These are phyloP conservation scores for Oryza longistaminata DNA, from an alignment of 176 grass and related monocot species.

Conservation along the genomic window DNA sequence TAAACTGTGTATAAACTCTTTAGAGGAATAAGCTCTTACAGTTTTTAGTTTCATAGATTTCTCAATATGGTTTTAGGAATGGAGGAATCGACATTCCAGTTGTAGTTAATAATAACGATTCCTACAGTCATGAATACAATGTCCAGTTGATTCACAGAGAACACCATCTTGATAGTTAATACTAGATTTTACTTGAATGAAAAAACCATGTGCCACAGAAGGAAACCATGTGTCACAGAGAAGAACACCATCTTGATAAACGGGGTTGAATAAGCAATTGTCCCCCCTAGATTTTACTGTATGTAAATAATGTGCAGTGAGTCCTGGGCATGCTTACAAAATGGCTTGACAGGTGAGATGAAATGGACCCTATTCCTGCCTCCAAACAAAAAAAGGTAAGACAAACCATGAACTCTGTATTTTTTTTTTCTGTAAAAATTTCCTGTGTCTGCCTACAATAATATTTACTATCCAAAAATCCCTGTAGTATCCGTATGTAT, in stretches of 20 bases:
- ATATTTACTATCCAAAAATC: slow-evolving; percentile 16
- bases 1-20: slow-evolving; percentile 33
- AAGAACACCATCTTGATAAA: no score
- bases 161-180: neutral
- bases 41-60: neutral
- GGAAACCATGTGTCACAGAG: no score
- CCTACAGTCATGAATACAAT: neutral
- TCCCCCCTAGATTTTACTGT: neutral
- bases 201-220: neutral
- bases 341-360: neutral
- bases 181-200: neutral
- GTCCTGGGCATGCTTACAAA: slow-evolving; percentile 22
- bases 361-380: neutral
- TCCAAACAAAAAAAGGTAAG: neutral
- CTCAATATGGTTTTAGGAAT: slow-evolving; percentile 22
- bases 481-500: neutral
- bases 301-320: neutral
- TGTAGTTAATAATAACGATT: slow-evolving; percentile 6
- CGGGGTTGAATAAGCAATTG: no score
- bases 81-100: neutral
- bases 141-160: neutral
- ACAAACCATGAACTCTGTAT: neutral
- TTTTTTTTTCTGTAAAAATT: neutral
- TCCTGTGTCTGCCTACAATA: neutral
- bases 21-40: slow-evolving; percentile 23